A percentile compares a stretch with the other conserved stretches of the same genome.
These are phyloP conservation scores for Beauveria medogensis DNA, from an alignment of 2,329 filamentous ascomycete species.

Conservation along the genomic window DNA sequence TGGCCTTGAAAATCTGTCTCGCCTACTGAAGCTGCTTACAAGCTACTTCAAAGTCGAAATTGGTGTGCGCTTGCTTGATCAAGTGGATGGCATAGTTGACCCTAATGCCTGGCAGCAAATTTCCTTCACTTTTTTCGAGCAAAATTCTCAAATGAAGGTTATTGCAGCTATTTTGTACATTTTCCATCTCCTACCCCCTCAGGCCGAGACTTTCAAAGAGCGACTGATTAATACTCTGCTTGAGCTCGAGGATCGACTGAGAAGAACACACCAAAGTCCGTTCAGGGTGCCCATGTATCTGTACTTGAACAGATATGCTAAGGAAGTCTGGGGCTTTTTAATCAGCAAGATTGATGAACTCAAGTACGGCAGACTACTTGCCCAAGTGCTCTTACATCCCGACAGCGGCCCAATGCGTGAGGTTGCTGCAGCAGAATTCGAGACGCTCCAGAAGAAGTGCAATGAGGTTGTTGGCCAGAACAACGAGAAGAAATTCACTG, in stretches of 20 bases:
- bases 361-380: slow-evolving; percentile 83
- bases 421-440: slow-evolving; percentile 63
- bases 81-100: slow-evolving; percentile 86
- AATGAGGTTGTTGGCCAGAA: slow-evolving; percentile 56
- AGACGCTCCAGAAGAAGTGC: slow-evolving; percentile 61
- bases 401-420: slow-evolving; percentile 69
- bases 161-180: slow-evolving; percentile 93
- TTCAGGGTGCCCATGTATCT: slow-evolving; percentile 86
- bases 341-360: slow-evolving; percentile 73
- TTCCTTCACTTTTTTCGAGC: slow-evolving; percentile 91
- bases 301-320: slow-evolving; percentile 87
- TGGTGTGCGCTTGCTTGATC: slow-evolving; percentile 82
- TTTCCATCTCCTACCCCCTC: slow-evolving; percentile 88
- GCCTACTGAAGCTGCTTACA: slow-evolving; percentile 81
- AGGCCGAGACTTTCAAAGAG: slow-evolving; percentile 85
- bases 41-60: slow-evolving; percentile 99
- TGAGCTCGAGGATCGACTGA: slow-evolving; percentile 74
- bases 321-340: slow-evolving; percentile 77
- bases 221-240: slow-evolving; percentile 85
- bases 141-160: slow-evolving; percentile 87
- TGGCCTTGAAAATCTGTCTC: slow-evolving; percentile 82
- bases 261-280: slow-evolving; percentile 82
- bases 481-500: slow-evolving; percentile 59
- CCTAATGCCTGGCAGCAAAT: slow-evolving; percentile 73
- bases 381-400: slow-evolving; percentile 71